Evolutionary conservation across 2,329 filamentous ascomycete genomes (phyloP).

Genomic region (Ambrosiella beaveri): DNA sequence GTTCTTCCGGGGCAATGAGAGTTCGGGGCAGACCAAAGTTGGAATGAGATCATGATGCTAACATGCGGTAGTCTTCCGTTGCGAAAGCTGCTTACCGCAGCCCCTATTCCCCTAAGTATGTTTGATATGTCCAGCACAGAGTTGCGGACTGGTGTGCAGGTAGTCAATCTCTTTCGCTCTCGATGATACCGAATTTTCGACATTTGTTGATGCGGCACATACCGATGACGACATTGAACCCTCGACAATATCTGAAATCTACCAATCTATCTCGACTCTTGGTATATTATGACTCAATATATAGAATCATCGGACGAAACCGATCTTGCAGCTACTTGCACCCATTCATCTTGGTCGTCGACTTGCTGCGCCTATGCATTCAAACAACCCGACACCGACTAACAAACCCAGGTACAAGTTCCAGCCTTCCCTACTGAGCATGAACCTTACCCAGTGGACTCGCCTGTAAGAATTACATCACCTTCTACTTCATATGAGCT

Average conservation of each 20-base stretch:
- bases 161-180: too few relatives aligned
- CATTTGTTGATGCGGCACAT: too few relatives aligned
- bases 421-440: conserved; percentile 37
- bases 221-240: too few relatives aligned
- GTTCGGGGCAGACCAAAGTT: neutral
- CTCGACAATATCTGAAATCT: too few relatives aligned
- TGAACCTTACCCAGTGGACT: conserved; percentile 30
- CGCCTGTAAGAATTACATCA: conserved; percentile 31
- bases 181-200: too few relatives aligned
- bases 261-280: too few relatives aligned
- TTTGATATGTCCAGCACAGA: conserved; percentile 5
- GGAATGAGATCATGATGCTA: neutral
- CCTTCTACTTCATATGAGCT: neutral
- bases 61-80: conserved; percentile 7
- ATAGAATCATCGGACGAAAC: neutral
- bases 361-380: neutral
- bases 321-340: neutral
- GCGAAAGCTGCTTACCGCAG: conserved; percentile 33
- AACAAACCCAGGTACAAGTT: conserved; percentile 34
- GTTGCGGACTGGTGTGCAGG: too few relatives aligned
- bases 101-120: conserved; percentile 49
- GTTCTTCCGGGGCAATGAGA: neutral
- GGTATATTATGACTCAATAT: too few relatives aligned
- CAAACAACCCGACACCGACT: neutral
- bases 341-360: neutral